phyloP scores from a whole-genome alignment of 495 filamentous ascomycete genomes.

The Thermochaetoides thermophila region DNA sequence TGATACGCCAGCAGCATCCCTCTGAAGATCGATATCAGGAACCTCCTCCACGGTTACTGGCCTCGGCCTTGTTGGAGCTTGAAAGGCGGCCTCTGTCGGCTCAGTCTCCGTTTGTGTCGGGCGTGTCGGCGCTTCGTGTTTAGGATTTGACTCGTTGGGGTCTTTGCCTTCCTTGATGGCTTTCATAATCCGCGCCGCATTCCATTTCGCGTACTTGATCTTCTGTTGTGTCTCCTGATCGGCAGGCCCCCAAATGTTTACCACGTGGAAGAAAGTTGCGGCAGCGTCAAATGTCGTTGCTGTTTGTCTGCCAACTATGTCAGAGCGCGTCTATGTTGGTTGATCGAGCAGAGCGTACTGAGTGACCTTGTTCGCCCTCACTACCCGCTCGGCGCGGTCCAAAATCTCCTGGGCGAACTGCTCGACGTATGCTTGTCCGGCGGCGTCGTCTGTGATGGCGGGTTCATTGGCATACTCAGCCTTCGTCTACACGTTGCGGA shows the following conservation, averaged over 20 bases:
- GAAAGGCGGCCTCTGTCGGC: background rate
- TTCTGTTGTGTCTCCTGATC: constrained; percentile 70
- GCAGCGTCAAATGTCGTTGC: constrained; percentile 87
- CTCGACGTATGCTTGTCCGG: constrained; percentile 81
- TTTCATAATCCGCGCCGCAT: constrained; percentile 79
- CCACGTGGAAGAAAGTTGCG: constrained; percentile 77
- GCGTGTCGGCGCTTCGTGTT: constrained; percentile 33
- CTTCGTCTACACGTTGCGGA: too few species aligned
- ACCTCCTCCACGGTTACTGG: constrained; percentile 43
- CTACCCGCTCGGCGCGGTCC: constrained; percentile 61
- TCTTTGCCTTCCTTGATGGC: constrained; percentile 85
- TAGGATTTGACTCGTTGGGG: constrained; percentile 80
- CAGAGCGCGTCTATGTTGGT: background rate
- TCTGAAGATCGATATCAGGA: constrained; percentile 29
- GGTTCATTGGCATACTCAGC: constrained; percentile 33
- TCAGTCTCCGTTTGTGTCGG: constrained; percentile 16
- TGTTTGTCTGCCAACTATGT: constrained; percentile 87
- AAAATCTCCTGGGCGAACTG: constrained; percentile 87
- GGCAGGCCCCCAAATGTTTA: constrained; percentile 62
- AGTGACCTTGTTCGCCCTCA: constrained; percentile 73
- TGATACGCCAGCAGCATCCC: constrained; percentile 20
- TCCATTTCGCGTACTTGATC: constrained; percentile 92
- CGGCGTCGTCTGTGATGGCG: constrained; percentile 67
- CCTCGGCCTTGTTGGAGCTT: constrained; percentile 23
- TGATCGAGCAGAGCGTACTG: constrained; percentile 35